Conservation (phyloP, 192 early-diverging fungal genomes). For the Piromyces sp. region DNA sequence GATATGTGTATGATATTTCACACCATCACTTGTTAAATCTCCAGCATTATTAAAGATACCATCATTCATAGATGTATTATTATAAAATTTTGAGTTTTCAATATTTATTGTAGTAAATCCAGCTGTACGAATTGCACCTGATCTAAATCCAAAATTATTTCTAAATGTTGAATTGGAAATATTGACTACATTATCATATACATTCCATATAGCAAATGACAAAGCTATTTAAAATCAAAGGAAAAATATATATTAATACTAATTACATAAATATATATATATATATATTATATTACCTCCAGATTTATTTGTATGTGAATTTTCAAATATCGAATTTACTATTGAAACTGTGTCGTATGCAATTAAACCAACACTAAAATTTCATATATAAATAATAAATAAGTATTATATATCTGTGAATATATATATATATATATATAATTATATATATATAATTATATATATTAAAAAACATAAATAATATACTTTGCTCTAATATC, state of each 20-base stretch:
- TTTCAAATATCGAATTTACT: background rate
- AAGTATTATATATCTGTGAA: too few species aligned
- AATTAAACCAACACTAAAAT: background rate
- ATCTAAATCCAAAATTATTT: background rate
- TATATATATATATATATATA: too few species aligned
- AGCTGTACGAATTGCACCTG: background rate
- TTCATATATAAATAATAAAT: too few species aligned
- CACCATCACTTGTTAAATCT: background rate
- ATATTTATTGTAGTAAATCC: background rate
- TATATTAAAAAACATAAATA: too few species aligned
- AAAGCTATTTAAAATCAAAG: background rate
- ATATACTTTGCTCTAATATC: background rate
- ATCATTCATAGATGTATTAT: background rate
- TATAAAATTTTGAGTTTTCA: background rate
- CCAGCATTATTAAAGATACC: background rate
- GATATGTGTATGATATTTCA: background rate
- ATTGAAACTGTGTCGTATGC: background rate
- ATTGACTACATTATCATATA: too few species aligned
- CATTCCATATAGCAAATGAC: background rate
- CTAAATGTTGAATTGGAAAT: background rate
- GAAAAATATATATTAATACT: too few species aligned
- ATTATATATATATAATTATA: background rate
- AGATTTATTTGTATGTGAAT: background rate
- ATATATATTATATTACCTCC: background rate
- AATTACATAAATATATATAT: background rate